Conservation (phyloP, 305 asterid species). For the Plantago coronopus region DNA sequence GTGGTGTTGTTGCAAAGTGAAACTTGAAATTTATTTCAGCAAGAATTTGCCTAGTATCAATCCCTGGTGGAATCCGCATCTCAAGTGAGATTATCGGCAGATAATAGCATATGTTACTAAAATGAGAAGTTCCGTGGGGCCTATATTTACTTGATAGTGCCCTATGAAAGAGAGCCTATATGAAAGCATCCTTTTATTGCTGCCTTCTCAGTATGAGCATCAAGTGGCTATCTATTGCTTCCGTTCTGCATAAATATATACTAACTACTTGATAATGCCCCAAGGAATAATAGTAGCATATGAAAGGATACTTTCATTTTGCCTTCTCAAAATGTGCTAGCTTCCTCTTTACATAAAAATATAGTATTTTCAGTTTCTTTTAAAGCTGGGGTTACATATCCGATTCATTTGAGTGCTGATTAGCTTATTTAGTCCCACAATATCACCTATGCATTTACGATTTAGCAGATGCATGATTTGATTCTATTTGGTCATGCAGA, state of each 20-base stretch:
- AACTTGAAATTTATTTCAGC: background rate
- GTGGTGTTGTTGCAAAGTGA: background rate
- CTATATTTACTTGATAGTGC: background rate
- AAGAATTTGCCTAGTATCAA: background rate
- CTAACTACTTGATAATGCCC: background rate
- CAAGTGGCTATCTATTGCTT: background rate
- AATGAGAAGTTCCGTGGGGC: background rate
- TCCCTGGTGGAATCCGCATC: background rate
- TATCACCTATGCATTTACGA: background rate
- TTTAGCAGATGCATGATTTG: constrained; percentile 10
- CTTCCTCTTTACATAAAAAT: background rate
- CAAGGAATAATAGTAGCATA: background rate
- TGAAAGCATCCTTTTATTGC: background rate
- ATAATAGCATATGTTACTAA: background rate
- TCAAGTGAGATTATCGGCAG: background rate
- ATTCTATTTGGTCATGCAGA: constrained; percentile 39
- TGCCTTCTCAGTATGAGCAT: background rate
- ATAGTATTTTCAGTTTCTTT: background rate
- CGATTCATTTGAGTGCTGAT: background rate
- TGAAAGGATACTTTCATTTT: background rate
- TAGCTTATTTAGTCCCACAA: background rate
- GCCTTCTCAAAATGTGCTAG: background rate
- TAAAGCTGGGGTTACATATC: background rate
- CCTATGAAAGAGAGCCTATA: background rate
- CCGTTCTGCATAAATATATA: background rate